Evolutionary conservation across 768 basidiomycete genomes (phyloP).

Genomic region (Auriscalpium microsporum): DNA sequence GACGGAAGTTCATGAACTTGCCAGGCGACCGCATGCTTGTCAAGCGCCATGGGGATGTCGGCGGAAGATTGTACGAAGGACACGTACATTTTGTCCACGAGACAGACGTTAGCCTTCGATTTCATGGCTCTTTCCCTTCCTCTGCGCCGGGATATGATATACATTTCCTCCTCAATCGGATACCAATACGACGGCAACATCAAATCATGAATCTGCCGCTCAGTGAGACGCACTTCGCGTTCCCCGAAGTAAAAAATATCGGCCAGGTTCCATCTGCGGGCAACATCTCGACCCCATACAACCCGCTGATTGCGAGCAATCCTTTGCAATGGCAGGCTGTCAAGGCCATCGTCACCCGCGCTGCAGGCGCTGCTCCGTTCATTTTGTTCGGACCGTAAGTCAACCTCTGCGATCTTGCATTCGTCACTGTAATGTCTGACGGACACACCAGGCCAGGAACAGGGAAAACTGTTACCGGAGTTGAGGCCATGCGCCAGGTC

Average conservation of each 20-base stretch:
- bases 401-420: neutral
- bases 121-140: slow-evolving; percentile 33
- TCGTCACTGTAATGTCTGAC: neutral
- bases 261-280: neutral
- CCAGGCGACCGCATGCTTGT: slow-evolving; percentile 39
- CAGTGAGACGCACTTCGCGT: slow-evolving; percentile 33
- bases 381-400: slow-evolving; percentile 59
- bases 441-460: slow-evolving; percentile 42
- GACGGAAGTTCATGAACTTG: slow-evolving; percentile 25
- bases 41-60: slow-evolving; percentile 27
- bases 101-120: slow-evolving; percentile 14
- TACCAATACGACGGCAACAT: slow-evolving; percentile 46
- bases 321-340: slow-evolving; percentile 44
- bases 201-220: slow-evolving; percentile 35
- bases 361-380: slow-evolving; percentile 40
- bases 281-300: slow-evolving; percentile 20
- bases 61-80: slow-evolving; percentile 50
- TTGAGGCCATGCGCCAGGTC: slow-evolving; percentile 55
- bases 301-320: slow-evolving; percentile 30
- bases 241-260: slow-evolving; percentile 27
- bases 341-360: slow-evolving; percentile 36
- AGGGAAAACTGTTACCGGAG: slow-evolving; percentile 59
- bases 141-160: slow-evolving; percentile 37
- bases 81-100: slow-evolving; percentile 41
- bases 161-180: slow-evolving; percentile 46